Base-by-base conservation (phyloP, 768 basidiomycete species). In the Podaxis pistillaris region DNA sequence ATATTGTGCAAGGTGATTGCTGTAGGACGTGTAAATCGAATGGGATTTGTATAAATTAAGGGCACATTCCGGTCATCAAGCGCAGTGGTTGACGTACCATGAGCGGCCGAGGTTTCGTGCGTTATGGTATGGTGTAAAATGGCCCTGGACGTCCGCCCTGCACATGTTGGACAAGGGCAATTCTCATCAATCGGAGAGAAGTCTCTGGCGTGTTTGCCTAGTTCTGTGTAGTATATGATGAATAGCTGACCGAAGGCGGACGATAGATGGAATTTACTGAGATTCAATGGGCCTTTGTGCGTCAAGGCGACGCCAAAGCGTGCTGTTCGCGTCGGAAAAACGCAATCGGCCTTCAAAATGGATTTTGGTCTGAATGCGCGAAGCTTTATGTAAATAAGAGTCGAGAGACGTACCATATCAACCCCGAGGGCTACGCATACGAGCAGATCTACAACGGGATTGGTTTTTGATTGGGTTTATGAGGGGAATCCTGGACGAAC, bases 391-490 rank as follows among this genome's bases (percentile, higher is more conserved):
- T 47, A 33, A 47, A 36, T 8, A 41, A 41, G 38, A 64, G n/a
- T 26, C 46, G 28, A 22, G 5, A 36, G 76, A 33, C 65, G 7
- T 22, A 91, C 93, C 93, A 96, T 96, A 69, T 96, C 94, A 33
- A 96, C 83, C 13, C 94, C 94, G n/a, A 96, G 78, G 4, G 94
- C 94, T 22, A 94, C 88, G 68, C 94, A 95, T 13, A 96, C 93
- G 44, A 96, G 77, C 13, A 96, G 80, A 78, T 96, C 94, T 92
- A 64, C 44, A 26, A 30, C 15, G 37, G 51, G 24, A 59, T 41
- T 47, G 41, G 17, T 37, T 55, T 44, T 7, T 8, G 12, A 47
- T 26, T 30, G 41, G n/a, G 24, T 40, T 1, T 8, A 2, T 19
- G 40, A 49, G 37, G 46, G 58, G 47, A 68, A 40, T 50, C 26